Percentiles rank a stretch among this genome's conserved stretches.
Conservation (phyloP, 2,329 filamentous ascomycete species). For the Aspergillus versicolor region DNA sequence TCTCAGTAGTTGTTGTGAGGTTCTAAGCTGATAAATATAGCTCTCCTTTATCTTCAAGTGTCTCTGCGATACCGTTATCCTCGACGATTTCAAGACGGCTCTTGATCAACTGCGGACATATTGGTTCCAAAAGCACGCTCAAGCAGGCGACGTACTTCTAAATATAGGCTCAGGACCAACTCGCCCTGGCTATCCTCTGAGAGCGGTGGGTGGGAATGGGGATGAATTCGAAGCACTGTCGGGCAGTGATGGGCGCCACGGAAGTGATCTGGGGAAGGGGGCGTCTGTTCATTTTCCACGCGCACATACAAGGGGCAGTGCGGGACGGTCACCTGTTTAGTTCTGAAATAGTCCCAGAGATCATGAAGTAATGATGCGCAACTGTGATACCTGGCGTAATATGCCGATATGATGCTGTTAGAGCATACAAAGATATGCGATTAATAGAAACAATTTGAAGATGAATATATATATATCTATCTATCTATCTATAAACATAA, state of each 20-base stretch:
- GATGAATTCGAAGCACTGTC: slow-evolving; percentile 2
- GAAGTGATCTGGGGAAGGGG: not conserved
- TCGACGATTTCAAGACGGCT: slow-evolving; percentile 67
- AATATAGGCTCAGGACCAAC: not conserved
- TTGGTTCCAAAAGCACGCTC: slow-evolving; percentile 7
- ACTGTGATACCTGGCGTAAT: not conserved
- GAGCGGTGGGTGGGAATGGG: not conserved
- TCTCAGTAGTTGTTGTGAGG: too few species aligned
- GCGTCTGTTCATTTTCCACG: not conserved
- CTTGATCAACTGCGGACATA: slow-evolving; percentile 33
- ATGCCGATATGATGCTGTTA: not conserved
- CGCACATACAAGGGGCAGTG: slow-evolving; percentile 3
- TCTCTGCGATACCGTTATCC: slow-evolving; percentile 64
- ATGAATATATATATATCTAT: too few species aligned
- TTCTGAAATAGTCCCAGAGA: not conserved
- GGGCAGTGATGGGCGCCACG: not conserved
- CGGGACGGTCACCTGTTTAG: not conserved
- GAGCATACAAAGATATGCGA: not conserved
- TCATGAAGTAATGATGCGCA: not conserved
- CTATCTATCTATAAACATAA: not conserved
- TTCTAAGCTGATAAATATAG: slow-evolving; percentile 17
- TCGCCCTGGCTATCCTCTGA: not conserved
- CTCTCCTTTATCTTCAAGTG: slow-evolving; percentile 66
- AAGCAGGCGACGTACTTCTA: slow-evolving; percentile 1
- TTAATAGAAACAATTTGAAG: not conserved